Percentiles rank a stretch among this genome's conserved stretches.
Conservation (phyloP, 176 grass and related monocot genomes). For the Eremochloa ophiuroides region DNA sequence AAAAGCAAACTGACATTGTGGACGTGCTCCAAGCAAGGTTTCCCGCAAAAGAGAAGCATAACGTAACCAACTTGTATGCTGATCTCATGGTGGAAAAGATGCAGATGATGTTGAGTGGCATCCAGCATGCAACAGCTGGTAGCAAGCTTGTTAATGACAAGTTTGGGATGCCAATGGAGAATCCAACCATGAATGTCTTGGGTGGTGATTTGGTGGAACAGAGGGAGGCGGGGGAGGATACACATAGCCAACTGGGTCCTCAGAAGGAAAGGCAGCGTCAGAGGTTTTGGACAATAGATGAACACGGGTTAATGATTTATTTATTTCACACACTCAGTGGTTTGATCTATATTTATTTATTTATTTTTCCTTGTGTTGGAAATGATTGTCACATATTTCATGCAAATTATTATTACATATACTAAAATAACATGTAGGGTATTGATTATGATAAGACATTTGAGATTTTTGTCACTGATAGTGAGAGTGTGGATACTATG, state of each 20-base stretch:
- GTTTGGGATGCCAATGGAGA: neutral
- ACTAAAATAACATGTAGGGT: neutral
- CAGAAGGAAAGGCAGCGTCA: neutral
- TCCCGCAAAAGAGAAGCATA: neutral
- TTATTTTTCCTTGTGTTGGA: neutral
- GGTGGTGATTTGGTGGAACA: neutral
- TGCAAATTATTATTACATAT: neutral
- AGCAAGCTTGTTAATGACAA: neutral
- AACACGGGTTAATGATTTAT: slow-evolving; percentile 25
- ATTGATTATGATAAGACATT: neutral
- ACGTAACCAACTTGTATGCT: slow-evolving; percentile 23
- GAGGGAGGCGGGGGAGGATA: neutral
- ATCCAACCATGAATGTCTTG: neutral
- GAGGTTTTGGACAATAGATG: slow-evolving; percentile 1
- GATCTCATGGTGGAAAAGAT: neutral
- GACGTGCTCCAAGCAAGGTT: neutral
- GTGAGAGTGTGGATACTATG: neutral
- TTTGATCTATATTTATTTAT: neutral
- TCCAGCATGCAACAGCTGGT: neutral
- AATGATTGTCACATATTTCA: neutral
- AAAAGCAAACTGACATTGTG: neutral
- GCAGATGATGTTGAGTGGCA: neutral
- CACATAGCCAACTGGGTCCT: neutral
- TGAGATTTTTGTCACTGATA: neutral
- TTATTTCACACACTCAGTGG: neutral